Conservation (phyloP, 306 rosid genomes). For the Vicia sativa region DNA sequence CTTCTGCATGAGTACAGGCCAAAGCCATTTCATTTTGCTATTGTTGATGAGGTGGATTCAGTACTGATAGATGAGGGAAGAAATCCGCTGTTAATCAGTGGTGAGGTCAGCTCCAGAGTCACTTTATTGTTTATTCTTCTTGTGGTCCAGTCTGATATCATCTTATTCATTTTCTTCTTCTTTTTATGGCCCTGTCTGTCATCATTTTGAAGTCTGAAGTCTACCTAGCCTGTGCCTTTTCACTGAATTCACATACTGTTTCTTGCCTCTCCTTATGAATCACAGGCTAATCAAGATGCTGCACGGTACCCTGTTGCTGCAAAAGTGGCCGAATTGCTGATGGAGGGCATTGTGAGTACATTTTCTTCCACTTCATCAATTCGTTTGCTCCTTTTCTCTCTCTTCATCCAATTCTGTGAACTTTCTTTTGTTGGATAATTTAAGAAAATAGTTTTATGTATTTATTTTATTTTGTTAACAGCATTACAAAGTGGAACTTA, state of each 20-base stretch:
- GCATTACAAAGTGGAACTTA: constrained; percentile 91
- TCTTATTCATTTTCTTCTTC: constrained; percentile 10
- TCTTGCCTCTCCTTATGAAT: constrained; percentile 46
- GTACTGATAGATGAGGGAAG: constrained; percentile 97
- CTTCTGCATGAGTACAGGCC: constrained; percentile 66
- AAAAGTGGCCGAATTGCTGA: constrained; percentile 91
- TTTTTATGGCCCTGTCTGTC: background rate
- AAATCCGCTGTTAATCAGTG: constrained; percentile 95
- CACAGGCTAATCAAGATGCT: constrained; percentile 90
- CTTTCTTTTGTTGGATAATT: constrained; percentile 30
- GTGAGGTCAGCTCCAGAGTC: constrained; percentile 63
- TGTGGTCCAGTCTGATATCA: background rate
- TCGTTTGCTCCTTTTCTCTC: constrained; percentile 31
- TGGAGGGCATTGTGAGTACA: constrained; percentile 68
- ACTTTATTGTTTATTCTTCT: constrained; percentile 20
- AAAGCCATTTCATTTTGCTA: constrained; percentile 94
- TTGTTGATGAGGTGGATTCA: constrained; percentile 97
- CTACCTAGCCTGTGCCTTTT: constrained; percentile 3
- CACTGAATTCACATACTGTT: constrained; percentile 21
- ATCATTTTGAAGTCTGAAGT: background rate
- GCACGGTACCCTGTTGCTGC: constrained; percentile 97
- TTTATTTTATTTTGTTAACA: constrained; percentile 48
- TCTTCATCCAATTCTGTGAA: constrained; percentile 27
- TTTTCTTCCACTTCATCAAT: constrained; percentile 34
- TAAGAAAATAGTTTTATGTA: constrained; percentile 23